Base-by-base conservation (phyloP, 2,329 filamentous ascomycete species). In the Neopestalotiopsis clavispora region DNA sequence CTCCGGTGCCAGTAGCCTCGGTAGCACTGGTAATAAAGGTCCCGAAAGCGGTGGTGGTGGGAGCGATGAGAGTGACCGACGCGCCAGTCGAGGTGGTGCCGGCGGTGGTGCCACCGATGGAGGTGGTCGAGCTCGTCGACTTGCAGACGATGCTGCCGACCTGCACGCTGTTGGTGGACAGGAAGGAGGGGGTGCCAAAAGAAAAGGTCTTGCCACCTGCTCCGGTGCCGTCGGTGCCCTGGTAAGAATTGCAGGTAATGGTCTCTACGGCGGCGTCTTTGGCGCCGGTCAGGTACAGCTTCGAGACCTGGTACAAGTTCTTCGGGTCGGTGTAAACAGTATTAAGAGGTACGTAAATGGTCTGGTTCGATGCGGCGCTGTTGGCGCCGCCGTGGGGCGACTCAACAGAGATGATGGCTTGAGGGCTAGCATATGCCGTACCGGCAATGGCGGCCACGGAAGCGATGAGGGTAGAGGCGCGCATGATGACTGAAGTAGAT, bases 101-200 rank as follows among this genome's bases (percentile, higher is more conserved):
- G 3, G 58, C 10, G 56, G 56, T 12, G 17, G 56, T 23, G 56
- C 20, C 56, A 20, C 12, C 10, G 20, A 30, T 34, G 58, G 14
- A 30, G 30, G 23, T 61, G 23, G 32, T 49, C 42, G 14, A 49
- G 42, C 42, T 49, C 13, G 42, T 49, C 42, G n/a, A n/a, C 13
- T n/a, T 10, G 71, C 75, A 76, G n/a, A 71, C 60, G 40, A 76
- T 69, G 69, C 72, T 75, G 40, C 73, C 73, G 20, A 76, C 71
- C 10, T 68, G 58, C 45, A 76, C 74, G 30, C 71, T 74, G 71
- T 76, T 76, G 42, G 74, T 75, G 5, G 73, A 75, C 13, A 76
- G 70, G 6, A 13, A 28, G 17, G 72, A 72, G 17, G 75, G 74
- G 2, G 63, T 65, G n/a, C 40, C 65, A 70, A 58, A 59, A 56